Conservation (phyloP, 2,329 filamentous ascomycete genomes). For the Aspergillus awamori region DNA sequence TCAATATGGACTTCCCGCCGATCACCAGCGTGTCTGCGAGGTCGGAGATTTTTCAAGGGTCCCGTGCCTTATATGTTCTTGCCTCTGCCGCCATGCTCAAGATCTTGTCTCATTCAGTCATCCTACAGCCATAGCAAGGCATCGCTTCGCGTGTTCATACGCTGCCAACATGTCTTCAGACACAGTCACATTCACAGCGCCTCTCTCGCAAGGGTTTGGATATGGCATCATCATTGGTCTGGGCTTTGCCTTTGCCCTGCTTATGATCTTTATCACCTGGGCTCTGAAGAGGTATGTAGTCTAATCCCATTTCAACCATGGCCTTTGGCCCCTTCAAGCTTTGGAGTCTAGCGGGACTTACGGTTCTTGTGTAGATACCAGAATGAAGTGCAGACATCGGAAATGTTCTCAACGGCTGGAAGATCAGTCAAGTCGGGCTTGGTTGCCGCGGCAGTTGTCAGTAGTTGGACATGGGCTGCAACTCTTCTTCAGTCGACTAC, state of each 20-base stretch:
- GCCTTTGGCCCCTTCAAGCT: background rate
- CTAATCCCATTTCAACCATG: background rate
- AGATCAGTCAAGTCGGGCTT: conserved; percentile 86
- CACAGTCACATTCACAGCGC: conserved; percentile 34
- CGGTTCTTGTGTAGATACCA: conserved; percentile 56
- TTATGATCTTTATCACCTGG: conserved; percentile 75
- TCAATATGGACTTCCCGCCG: conserved; percentile 2
- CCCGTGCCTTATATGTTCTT: conserved; percentile 2
- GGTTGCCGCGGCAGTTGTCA: conserved; percentile 86
- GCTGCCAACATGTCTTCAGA: conserved; percentile 26
- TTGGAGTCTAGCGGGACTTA: background rate
- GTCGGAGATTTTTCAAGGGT: conserved; percentile 16
- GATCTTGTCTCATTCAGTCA: background rate
- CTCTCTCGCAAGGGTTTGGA: conserved; percentile 63
- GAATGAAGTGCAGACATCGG: conserved; percentile 78
- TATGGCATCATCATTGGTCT: conserved; percentile 78
- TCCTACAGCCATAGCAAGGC: background rate
- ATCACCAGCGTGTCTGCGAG: conserved; percentile 22
- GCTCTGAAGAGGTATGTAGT: conserved; percentile 61
- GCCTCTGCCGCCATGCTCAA: background rate
- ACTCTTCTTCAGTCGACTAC: conserved; percentile 77
- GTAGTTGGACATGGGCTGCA: conserved; percentile 90
- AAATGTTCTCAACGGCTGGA: conserved; percentile 90
- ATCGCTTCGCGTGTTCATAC: background rate
- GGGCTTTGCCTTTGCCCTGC: conserved; percentile 72